phyloP scores from a whole-genome alignment of 169 alveolate genomes.

The Babesia ovata region DNA sequence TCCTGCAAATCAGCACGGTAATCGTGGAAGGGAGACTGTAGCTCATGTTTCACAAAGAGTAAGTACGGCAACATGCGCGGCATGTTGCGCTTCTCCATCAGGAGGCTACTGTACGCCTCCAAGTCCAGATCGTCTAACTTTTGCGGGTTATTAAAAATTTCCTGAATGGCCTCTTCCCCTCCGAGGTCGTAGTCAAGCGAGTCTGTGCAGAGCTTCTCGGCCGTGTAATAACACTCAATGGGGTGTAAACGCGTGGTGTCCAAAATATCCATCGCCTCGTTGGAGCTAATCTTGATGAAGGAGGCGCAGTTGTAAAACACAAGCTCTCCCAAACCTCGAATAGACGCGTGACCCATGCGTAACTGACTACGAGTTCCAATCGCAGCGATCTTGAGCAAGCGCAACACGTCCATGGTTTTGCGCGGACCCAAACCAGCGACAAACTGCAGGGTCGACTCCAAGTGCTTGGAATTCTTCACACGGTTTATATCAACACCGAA shows the following conservation, averaged over 20 bases:
- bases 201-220: slow-evolving; percentile 73
- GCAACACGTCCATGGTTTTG: slow-evolving; percentile 54
- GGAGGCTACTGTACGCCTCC: slow-evolving; percentile 55
- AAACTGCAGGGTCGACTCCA: slow-evolving; percentile 58
- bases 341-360: slow-evolving; percentile 25
- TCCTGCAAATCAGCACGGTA: slow-evolving; percentile 59
- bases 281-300: slow-evolving; percentile 58
- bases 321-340: slow-evolving; percentile 62
- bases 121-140: slow-evolving; percentile 70
- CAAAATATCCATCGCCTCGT: slow-evolving; percentile 53
- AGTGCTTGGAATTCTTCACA: slow-evolving; percentile 21
- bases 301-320: slow-evolving; percentile 74
- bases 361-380: slow-evolving; percentile 45
- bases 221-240: slow-evolving; percentile 66
- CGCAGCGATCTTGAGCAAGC: slow-evolving; percentile 35
- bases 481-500: slow-evolving; percentile 50
- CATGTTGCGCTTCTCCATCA: slow-evolving; percentile 60
- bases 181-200: slow-evolving; percentile 68
- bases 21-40: slow-evolving; percentile 73
- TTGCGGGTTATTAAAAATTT: slow-evolving; percentile 45
- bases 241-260: slow-evolving; percentile 82
- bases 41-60: slow-evolving; percentile 69
- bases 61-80: slow-evolving; percentile 76
- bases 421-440: slow-evolving; percentile 78
- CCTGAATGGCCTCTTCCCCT: slow-evolving; percentile 67